Conservation (phyloP, 169 alveolate species). For the Besnoitia besnoiti region DNA sequence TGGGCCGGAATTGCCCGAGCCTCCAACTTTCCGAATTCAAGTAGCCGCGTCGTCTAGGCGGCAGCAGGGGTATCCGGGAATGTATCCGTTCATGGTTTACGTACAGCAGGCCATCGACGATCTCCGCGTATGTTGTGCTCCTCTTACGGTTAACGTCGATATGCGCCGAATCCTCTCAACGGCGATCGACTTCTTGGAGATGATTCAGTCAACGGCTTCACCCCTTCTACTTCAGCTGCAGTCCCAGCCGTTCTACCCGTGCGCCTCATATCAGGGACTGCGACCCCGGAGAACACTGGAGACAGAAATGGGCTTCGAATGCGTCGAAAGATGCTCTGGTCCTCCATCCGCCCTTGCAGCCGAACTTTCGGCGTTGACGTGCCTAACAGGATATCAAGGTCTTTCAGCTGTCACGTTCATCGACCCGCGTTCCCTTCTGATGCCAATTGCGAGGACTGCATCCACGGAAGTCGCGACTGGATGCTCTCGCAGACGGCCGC, state of each 20-base stretch:
- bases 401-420: not conserved
- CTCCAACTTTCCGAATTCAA: not conserved
- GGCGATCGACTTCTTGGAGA: not conserved
- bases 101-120: conserved; percentile 25
- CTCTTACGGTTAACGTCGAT: conserved; percentile 13
- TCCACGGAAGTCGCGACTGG: too few relatives aligned
- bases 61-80: conserved; percentile 49
- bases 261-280: not conserved
- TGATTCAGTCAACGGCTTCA: not conserved
- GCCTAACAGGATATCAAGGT: not conserved
- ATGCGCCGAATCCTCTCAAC: not conserved
- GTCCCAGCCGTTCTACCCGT: not conserved
- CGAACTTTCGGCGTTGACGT: not conserved
- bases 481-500: too few relatives aligned
- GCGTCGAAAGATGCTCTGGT: too few relatives aligned
- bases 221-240: not conserved
- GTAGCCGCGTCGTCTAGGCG: not conserved
- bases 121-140: not conserved
- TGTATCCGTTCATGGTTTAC: conserved; percentile 41
- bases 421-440: not conserved
- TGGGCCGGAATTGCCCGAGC: not conserved
- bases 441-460: too few relatives aligned
- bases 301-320: too few relatives aligned
- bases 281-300: too few relatives aligned
- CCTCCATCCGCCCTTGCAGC: too few relatives aligned